These are phyloP conservation scores for Carpinus viminea DNA, from an alignment of 306 rosid species.

Conservation along the genomic window DNA sequence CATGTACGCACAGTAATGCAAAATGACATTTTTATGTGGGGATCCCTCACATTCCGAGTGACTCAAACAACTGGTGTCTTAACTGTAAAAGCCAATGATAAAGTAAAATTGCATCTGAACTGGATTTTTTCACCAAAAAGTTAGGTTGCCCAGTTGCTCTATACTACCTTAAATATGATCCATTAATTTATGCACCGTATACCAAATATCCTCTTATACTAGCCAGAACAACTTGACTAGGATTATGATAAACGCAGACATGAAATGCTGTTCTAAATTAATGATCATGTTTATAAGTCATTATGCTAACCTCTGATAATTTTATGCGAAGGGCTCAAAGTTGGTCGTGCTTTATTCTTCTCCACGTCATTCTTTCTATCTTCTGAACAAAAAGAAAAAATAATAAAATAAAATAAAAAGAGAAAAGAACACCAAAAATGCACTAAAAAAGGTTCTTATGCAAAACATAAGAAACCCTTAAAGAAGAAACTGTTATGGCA, in stretches of 20 bases:
- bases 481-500: not conserved
- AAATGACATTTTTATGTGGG: not conserved
- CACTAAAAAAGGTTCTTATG: slow-evolving; percentile 5
- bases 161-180: not conserved
- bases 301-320: slow-evolving; percentile 63
- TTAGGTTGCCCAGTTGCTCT: not conserved
- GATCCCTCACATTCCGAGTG: not conserved
- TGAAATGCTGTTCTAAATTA: slow-evolving; percentile 1
- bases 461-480: not conserved
- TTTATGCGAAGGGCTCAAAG: slow-evolving; percentile 78
- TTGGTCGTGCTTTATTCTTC: slow-evolving; percentile 30
- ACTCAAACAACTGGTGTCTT: not conserved
- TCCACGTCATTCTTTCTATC: slow-evolving; percentile 25
- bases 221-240: slow-evolving; percentile 9
- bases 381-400: slow-evolving; percentile 8
- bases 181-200: not conserved
- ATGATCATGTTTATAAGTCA: slow-evolving; percentile 7
- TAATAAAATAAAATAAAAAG: not conserved
- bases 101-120: not conserved
- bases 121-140: not conserved
- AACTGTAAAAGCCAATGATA: not conserved
- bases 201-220: not conserved
- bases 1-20: not conserved
- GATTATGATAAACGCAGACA: slow-evolving; percentile 6
- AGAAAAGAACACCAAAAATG: not conserved